Conservation (phyloP, 805 yeast species). For the Candida endomychidarum region DNA sequence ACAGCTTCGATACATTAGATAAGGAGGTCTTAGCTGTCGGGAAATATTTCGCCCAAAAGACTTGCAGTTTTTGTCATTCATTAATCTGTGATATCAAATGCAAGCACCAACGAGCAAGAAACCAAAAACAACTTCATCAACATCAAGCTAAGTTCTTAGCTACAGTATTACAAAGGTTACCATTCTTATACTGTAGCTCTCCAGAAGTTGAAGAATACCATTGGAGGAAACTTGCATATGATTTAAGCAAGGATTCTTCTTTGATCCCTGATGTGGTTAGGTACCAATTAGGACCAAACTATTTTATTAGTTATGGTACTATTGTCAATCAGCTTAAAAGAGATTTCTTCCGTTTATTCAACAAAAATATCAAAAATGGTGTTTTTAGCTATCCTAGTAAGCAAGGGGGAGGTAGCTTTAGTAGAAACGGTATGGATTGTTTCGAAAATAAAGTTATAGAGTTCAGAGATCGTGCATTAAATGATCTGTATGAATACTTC, state of each 20-base stretch:
- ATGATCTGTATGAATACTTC: conserved; percentile 12
- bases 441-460: conserved; percentile 1
- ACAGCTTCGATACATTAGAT: background rate
- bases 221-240: conserved; percentile 19
- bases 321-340: conserved; percentile 18
- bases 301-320: conserved; percentile 18
- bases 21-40: conserved; percentile 1
- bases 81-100: conserved; percentile 1
- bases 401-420: background rate
- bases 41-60: conserved; percentile 3
- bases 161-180: conserved; percentile 13
- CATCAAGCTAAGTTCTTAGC: conserved; percentile 8
- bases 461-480: conserved; percentile 7
- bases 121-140: conserved; percentile 6
- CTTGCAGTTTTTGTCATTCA: conserved; percentile 3
- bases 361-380: conserved; percentile 10
- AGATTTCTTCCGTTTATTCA: conserved; percentile 14
- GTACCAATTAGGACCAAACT: conserved; percentile 16
- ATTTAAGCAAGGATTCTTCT: conserved; percentile 6
- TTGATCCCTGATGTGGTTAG: conserved; percentile 17
- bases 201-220: conserved; percentile 16
- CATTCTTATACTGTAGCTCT: conserved; percentile 16
- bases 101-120: background rate
- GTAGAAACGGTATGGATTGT: background rate
- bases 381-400: background rate